Base-by-base conservation (phyloP, 1,284 basidiomycete genomes). In the Phenoliferia sp. region DNA sequence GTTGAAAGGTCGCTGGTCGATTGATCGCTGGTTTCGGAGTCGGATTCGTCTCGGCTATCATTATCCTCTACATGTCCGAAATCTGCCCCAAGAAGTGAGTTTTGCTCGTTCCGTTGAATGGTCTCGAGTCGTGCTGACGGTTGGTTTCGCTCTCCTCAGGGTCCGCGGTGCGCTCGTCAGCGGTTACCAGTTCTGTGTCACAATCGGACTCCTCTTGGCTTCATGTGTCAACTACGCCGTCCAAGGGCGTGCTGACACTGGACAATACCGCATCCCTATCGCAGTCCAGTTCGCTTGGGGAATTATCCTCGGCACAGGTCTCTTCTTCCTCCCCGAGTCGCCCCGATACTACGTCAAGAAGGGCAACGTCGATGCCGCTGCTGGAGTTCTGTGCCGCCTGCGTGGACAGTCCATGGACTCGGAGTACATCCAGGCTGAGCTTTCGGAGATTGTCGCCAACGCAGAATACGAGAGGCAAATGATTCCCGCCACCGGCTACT, bases 271-370 rank as follows among this genome's bases (percentile, higher is more conserved):
- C 64, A 75, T 76, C 56, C 75, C 75, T 32, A 76, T 76, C 55
- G 85, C 85, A 1, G 79, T 89, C 52, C 87, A 90, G 75, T 85
- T 86, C 61, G 57, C 76, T 7, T 83, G 89, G 60, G 87, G 86
- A 2, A 64, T 86, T 6, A 78, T 87, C 56, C 85, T 89, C 59
- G 69, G 81, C 67, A 82, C 82, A 19, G 85, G 88, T 31, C 77
- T 86, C 74, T 84, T 87, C 74, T 71, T 84, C 81, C 81, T 89
- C 36, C 87, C 87, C 48, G 88, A 89, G 76, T 88, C 87, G 15
- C 88, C 88, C 22, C 82, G 88, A 77, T 90, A 80, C 87, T 83
- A 88, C 19, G 80, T 87, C 48, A 87, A 85, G 76, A 82, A 84
- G 58, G 85, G 85, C 29, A 82, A 84, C 50, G 79, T 84, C 63